Percentiles rank a stretch among this genome's conserved stretches.
Evolutionary conservation across 495 filamentous ascomycete species (phyloP).

Genomic region (Xylaria scruposa): DNA sequence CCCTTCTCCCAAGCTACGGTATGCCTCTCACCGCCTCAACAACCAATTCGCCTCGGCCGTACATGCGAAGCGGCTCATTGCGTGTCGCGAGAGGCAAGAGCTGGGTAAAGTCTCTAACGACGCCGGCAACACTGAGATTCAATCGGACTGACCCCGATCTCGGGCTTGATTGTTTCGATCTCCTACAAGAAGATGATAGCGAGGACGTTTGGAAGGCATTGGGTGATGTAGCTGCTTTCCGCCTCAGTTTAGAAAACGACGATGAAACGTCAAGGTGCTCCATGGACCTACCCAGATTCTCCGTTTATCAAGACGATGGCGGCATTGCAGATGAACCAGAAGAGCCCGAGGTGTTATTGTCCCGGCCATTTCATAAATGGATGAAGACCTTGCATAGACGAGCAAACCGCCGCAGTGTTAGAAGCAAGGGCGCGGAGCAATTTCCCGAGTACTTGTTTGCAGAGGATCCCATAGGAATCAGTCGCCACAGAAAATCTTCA

Average conservation of each 20-base stretch:
- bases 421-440: slow-evolving; percentile 47
- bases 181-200: slow-evolving; percentile 27
- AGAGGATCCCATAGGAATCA: slow-evolving; percentile 34
- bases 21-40: slow-evolving; percentile 39
- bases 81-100: slow-evolving; percentile 43
- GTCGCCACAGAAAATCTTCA: slow-evolving; percentile 65
- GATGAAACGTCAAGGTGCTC: slow-evolving; percentile 37
- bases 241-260: slow-evolving; percentile 45
- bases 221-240: slow-evolving; percentile 51
- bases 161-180: slow-evolving; percentile 35
- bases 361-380: slow-evolving; percentile 63
- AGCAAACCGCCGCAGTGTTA: slow-evolving; percentile 48
- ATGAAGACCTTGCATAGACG: slow-evolving; percentile 61
- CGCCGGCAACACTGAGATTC: slow-evolving; percentile 35
- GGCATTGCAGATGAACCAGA: slow-evolving; percentile 20
- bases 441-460: slow-evolving; percentile 50
- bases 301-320: slow-evolving; percentile 28
- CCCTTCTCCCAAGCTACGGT: slow-evolving; percentile 27
- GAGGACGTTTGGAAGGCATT: slow-evolving; percentile 45
- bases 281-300: slow-evolving; percentile 37
- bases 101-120: slow-evolving; percentile 40
- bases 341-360: slow-evolving; percentile 23
- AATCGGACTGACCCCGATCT: slow-evolving; percentile 41
- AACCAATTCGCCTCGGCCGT: slow-evolving; percentile 38
- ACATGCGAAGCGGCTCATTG: slow-evolving; percentile 42